Evolutionary conservation across 257 asterid species (phyloP).

Genomic region (Thymus mandschuricus): DNA sequence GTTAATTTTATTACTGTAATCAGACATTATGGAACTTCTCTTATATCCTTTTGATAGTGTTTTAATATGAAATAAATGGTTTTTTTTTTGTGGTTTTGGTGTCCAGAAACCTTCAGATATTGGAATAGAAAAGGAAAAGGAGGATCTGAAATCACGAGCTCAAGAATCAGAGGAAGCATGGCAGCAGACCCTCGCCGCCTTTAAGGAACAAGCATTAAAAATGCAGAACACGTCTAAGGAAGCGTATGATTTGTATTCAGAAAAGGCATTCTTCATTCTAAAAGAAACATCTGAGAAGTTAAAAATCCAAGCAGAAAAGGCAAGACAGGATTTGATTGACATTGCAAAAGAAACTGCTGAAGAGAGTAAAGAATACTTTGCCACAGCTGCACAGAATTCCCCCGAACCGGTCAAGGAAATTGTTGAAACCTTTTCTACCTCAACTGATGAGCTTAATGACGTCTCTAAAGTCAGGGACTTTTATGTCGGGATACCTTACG

Average conservation of each 20-base stretch:
- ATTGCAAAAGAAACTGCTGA: conserved; percentile 73
- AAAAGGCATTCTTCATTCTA: conserved; percentile 61
- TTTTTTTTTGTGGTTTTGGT: conserved; percentile 21
- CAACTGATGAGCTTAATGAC: conserved; percentile 62
- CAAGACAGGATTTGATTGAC: conserved; percentile 64
- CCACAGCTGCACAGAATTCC: conserved; percentile 69
- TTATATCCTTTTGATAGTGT: neutral
- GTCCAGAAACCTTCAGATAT: conserved; percentile 65
- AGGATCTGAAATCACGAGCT: conserved; percentile 45
- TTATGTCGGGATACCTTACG: conserved; percentile 90
- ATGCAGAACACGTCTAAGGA: conserved; percentile 73
- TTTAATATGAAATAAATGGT: neutral
- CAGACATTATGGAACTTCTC: neutral
- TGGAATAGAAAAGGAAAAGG: conserved; percentile 56
- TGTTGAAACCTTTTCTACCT: conserved; percentile 72
- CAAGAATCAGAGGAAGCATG: conserved; percentile 73
- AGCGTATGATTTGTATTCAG: conserved; percentile 73
- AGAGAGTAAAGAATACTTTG: conserved; percentile 70
- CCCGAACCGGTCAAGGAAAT: conserved; percentile 86
- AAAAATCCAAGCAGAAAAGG: conserved; percentile 80
- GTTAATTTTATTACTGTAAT: neutral
- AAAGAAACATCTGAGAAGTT: conserved; percentile 78
- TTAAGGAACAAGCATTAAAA: conserved; percentile 79
- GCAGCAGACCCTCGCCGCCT: conserved; percentile 71
- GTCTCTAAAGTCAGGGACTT: conserved; percentile 76